Conservation (phyloP, 345 rosid genomes). For the Iberis pinnata region DNA sequence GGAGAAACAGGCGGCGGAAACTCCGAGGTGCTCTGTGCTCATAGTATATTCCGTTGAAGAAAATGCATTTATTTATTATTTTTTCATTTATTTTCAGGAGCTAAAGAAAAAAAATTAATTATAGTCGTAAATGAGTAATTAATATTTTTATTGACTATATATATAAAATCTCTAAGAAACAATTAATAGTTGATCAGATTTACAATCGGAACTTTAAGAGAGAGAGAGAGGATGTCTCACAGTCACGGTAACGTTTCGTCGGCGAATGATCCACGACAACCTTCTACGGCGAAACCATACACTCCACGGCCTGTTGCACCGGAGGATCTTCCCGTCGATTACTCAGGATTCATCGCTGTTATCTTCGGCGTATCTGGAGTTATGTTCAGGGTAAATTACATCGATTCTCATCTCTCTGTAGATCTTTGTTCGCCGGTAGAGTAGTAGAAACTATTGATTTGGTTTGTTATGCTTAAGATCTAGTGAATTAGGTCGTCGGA, state of each 20-base stretch:
- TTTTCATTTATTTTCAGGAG: too few relatives aligned
- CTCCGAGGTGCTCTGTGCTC: slow-evolving; percentile 22
- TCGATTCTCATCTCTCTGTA: slow-evolving; percentile 3
- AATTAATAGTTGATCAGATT: slow-evolving; percentile 1
- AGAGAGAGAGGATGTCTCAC: slow-evolving; percentile 43
- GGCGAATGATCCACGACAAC: slow-evolving; percentile 83
- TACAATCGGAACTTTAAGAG: neutral
- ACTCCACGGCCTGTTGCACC: slow-evolving; percentile 41
- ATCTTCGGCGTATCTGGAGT: slow-evolving; percentile 82
- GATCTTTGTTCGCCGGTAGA: neutral
- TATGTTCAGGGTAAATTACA: slow-evolving; percentile 68
- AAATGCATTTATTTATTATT: too few relatives aligned
- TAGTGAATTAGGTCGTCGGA: too few relatives aligned
- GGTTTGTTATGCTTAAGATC: slow-evolving; percentile 1
- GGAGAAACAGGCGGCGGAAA: slow-evolving; percentile 28
- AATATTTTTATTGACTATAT: too few relatives aligned
- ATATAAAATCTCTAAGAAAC: neutral
- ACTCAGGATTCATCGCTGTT: slow-evolving; percentile 91
- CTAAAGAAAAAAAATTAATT: too few relatives aligned
- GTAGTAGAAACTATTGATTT: neutral
- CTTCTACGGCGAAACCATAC: slow-evolving; percentile 67
- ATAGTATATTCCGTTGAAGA: neutral
- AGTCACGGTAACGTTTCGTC: slow-evolving; percentile 40
- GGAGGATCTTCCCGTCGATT: slow-evolving; percentile 91
- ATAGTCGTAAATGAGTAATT: too few relatives aligned